phyloP scores from a whole-genome alignment of 306 rosid species.

The Ziziphus jujuba region DNA sequence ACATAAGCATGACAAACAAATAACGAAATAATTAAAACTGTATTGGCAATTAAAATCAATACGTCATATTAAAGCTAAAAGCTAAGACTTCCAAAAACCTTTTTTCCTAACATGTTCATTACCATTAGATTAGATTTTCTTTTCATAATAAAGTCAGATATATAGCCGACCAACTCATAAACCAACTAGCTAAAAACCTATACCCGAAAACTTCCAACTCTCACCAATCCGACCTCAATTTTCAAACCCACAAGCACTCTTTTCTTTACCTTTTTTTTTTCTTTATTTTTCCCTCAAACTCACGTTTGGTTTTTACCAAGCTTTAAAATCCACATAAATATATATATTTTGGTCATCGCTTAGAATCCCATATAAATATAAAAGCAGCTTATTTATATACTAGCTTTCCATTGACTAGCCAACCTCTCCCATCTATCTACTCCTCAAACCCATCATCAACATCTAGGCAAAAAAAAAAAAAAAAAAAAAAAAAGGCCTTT shows the following conservation, averaged over 20 bases:
- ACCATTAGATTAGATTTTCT: neutral
- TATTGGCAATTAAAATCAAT: neutral
- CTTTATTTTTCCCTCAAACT: no score
- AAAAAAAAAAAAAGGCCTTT: no score
- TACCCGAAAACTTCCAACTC: conserved; percentile 29
- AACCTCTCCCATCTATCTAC: conserved; percentile 22
- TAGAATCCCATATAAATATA: neutral
- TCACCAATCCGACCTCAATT: conserved; percentile 37
- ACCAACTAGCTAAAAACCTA: conserved; percentile 43
- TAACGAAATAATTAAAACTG: neutral
- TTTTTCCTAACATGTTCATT: neutral
- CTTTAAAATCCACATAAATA: no score
- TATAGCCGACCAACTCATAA: conserved; percentile 49
- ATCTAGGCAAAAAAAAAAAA: neutral
- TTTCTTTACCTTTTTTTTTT: conserved; percentile 8
- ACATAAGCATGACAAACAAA: conserved; percentile 21
- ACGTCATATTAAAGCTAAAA: neutral
- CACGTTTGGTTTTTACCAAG: neutral
- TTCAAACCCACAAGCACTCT: conserved; percentile 23
- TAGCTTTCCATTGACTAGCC: conserved; percentile 19
- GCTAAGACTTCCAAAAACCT: neutral
- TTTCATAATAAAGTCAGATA: neutral
- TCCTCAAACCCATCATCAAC: conserved; percentile 17
- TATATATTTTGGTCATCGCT: neutral
- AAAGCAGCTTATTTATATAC: conserved; percentile 23